Base-by-base conservation (phyloP, 1,139 yeast genomes). In the Geotrichum fermentans region DNA sequence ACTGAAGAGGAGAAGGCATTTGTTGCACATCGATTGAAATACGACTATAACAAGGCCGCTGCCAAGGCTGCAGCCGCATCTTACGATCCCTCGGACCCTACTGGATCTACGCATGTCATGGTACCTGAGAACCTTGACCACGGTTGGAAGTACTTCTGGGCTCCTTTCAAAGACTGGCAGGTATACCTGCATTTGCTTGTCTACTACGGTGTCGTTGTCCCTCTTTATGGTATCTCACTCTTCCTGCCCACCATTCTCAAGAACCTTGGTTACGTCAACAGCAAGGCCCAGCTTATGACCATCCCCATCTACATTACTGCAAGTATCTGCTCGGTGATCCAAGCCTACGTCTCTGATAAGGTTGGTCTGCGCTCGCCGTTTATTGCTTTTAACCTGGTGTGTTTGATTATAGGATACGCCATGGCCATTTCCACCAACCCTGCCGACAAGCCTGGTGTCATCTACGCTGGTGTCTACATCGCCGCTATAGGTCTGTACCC, bases 1-100 rank as follows among this genome's bases (percentile, higher is more conserved):
- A 72, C 65, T 32, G 69, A 63, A 14, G 68, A 72, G 38, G 83
- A 79, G 59, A 66, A 71, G 35, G 66, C 65, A 21, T 76, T 72
- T 54, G 65, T 78, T 45, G 70, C 72, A 55, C 66, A 69, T 55
- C 73, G 79, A 56, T 66, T 77, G 67, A 73, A 58, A 18, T 57
- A 59, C 35, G 69, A 65, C 20, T 43, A 44, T 16, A 54, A 50
- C 18, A 35, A 24, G 30, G 14, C 36, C 4, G 24, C 39, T 6
- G 8, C 6, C 6, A 24, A 24, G 28, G 28, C 28, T 10, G 28
- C 34, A 4, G 17, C 40, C 14, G 7, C 14, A 2, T 2, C 14
- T 7, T 28, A 16, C 5, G 49, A 40, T 16, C 8, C 41, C 14
- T 29, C 26, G 21, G 49, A 22, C 14, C 41, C 41, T 11, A 29